Percentiles rank a stretch among this genome's conserved stretches.
phyloP scores from a whole-genome alignment of 768 basidiomycete species.

The Dendrothele bispora region DNA sequence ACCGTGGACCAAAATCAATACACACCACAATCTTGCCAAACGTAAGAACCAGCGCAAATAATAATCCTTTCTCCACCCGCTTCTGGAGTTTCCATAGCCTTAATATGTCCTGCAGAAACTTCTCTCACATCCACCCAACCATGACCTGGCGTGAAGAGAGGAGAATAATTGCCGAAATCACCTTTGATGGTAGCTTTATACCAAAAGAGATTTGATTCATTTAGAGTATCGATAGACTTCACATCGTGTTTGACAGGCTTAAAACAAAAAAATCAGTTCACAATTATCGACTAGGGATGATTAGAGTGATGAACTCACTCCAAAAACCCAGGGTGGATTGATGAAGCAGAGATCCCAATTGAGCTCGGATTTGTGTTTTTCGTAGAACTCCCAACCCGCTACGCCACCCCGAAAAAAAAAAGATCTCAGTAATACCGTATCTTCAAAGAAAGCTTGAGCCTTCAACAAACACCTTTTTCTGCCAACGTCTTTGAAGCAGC shows the following conservation, averaged over 20 bases:
- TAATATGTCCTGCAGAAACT: constrained; percentile 45
- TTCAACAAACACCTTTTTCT: constrained; percentile 34
- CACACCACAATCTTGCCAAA: constrained; percentile 5
- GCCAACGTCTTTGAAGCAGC: constrained; percentile 48
- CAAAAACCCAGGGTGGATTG: constrained; percentile 50
- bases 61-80: constrained; percentile 50
- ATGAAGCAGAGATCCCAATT: constrained; percentile 53
- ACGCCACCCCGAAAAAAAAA: background rate
- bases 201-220: background rate
- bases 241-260: constrained; percentile 8
- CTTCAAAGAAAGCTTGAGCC: no score
- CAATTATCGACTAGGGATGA: background rate
- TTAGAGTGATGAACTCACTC: constrained; percentile 19
- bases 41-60: constrained; percentile 24
- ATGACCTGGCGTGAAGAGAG: constrained; percentile 1
- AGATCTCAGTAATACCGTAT: background rate
- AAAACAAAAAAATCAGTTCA: constrained; percentile 15
- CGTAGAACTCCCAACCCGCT: constrained; percentile 46
- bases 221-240: background rate
- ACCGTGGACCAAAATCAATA: background rate
- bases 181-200: background rate
- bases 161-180: background rate
- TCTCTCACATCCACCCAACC: constrained; percentile 42
- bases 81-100: constrained; percentile 39
- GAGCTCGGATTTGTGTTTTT: constrained; percentile 36